phyloP scores from a whole-genome alignment of 352 stramenopile species.

The Phytopythium aichiense region DNA sequence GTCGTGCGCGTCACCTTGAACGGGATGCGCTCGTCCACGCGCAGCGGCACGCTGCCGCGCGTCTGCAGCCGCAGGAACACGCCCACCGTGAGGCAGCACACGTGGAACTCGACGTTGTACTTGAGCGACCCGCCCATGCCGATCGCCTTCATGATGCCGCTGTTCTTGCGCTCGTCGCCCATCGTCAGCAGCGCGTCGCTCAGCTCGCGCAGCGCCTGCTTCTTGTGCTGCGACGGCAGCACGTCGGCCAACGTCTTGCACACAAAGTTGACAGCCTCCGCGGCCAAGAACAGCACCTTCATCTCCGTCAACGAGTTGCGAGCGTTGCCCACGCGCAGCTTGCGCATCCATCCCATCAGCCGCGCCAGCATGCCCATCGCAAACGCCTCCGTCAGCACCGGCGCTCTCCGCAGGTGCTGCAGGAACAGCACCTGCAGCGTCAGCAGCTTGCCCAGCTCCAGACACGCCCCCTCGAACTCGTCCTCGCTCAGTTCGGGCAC shows the following conservation, averaged over 20 bases:
- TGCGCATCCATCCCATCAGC: conserved; percentile 71
- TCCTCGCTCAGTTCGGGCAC: conserved; percentile 79
- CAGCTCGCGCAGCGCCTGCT: conserved; percentile 73
- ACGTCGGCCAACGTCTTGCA: conserved; percentile 51
- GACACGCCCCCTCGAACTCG: conserved; percentile 70
- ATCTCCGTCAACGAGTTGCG: conserved; percentile 64
- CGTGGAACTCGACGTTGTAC: conserved; percentile 78
- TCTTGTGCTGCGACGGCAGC: conserved; percentile 57
- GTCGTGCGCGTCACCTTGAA: conserved; percentile 82
- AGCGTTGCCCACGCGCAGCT: conserved; percentile 31
- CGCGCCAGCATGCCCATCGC: conserved; percentile 66
- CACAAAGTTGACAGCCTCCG: conserved; percentile 73
- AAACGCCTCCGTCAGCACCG: conserved; percentile 62
- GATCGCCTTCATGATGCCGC: conserved; percentile 85
- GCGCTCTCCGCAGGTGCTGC: conserved; percentile 60
- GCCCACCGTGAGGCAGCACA: conserved; percentile 61
- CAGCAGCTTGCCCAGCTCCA: conserved; percentile 71
- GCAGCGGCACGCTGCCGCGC: conserved; percentile 58
- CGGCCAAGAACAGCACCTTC: conserved; percentile 79
- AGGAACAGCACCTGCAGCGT: conserved; percentile 78
- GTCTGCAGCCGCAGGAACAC: conserved; percentile 81
- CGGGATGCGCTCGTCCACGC: conserved; percentile 66
- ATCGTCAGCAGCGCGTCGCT: conserved; percentile 56
- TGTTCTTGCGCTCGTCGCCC: conserved; percentile 66
- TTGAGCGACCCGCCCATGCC: conserved; percentile 71